Evolutionary conservation across 495 filamentous ascomycete genomes (phyloP), one percentile per base, ranked within the genome.

Genomic region (Podospora didyma): DNA sequence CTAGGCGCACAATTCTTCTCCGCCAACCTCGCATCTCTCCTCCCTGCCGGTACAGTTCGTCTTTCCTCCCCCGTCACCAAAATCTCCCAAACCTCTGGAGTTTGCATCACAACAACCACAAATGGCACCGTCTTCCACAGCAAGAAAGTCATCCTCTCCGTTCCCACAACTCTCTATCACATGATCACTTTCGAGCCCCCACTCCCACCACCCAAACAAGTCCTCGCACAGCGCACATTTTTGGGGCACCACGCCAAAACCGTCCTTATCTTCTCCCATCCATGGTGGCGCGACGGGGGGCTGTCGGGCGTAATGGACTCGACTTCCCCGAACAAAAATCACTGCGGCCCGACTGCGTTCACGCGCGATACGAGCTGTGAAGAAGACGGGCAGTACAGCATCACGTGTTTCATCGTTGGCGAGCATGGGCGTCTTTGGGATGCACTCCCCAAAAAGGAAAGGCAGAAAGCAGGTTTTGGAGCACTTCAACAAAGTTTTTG

Each of bases 351-450:
- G 0, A 69, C 67, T 1, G 47, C 61, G 1, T 69, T 80, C 14
- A 62, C 67, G 2, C 65, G 75, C 2, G 78, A 82, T 48, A 76
- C 70, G 2, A 69, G 67, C 46, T 67, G 48, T n/a, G 64, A 62
- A 0, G 54, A 55, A 2, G 67, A 73, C 39, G 47, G 46, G 0
- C 70, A 76, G 45, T 76, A 64, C 44, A 62, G 67, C 0, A 61
- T 81, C 0, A 79, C 72, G 0, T 76, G 72, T 44, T 79, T 79
- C 46, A 35, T 78, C 26, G 58, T 57, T 7, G 76, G 58, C 6
- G 21, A 35, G 12, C 3, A 16, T 9, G 41, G 26, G 16, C 42
- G 54, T 16, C 14, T 21, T 11, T 53, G 47, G 46, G 51, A 47
- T 5, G n/a, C 35, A 14, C 23, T 51, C 7, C 3, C 28, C 3